A percentile compares a stretch with the other conserved stretches of the same genome.
Evolutionary conservation across 768 basidiomycete genomes (phyloP).

Genomic region (Exidia glandulosa): DNA sequence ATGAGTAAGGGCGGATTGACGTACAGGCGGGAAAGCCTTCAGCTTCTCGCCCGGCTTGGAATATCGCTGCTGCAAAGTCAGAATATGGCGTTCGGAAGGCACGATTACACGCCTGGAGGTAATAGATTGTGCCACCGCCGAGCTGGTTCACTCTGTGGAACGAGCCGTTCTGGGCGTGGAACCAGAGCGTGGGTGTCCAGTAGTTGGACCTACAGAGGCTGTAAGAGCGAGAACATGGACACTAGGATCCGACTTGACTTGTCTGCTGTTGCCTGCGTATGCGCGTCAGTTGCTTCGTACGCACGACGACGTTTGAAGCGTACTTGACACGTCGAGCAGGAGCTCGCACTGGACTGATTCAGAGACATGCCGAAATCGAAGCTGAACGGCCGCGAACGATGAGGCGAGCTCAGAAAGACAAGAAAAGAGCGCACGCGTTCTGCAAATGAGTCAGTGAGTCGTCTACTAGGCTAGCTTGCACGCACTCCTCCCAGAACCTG

Average conservation of each 20-base stretch:
- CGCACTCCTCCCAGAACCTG: background rate
- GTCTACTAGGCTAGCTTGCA: background rate
- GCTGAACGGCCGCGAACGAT: background rate
- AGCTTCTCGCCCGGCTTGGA: background rate
- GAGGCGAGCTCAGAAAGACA: background rate
- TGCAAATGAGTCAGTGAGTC: background rate
- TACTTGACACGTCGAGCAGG: slow-evolving; percentile 3
- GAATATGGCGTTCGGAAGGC: background rate
- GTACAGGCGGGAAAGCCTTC: background rate
- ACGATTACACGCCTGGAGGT: background rate
- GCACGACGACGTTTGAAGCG: background rate
- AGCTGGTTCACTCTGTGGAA: slow-evolving; percentile 3
- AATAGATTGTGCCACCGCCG: slow-evolving; percentile 3
- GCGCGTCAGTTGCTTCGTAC: background rate
- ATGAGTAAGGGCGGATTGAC: background rate
- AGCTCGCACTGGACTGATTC: background rate
- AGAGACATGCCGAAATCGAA: background rate
- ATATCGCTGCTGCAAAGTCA: background rate
- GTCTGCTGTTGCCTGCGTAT: background rate
- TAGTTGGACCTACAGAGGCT: background rate
- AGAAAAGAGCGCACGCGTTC: background rate
- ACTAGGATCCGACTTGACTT: background rate
- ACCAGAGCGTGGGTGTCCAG: slow-evolving; percentile 4
- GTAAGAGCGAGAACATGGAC: background rate
- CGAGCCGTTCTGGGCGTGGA: slow-evolving; percentile 4